Conservation (phyloP, 331 rosid species). For the Malus hybrid region DNA sequence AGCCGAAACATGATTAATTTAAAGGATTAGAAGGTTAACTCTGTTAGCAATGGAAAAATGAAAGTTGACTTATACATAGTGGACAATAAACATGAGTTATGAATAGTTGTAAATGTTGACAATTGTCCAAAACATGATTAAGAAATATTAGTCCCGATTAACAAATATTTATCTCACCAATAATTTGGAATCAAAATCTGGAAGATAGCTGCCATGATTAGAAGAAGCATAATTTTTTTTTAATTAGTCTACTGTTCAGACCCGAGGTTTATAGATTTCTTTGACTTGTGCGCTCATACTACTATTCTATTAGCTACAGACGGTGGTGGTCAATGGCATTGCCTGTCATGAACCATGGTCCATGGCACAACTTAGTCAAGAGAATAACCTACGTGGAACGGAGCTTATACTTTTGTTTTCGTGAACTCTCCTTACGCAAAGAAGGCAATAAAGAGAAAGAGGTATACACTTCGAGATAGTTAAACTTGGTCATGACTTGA, state of each 20-base stretch:
- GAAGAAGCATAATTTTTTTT: no score
- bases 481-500: no score
- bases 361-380: not conserved
- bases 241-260: no score
- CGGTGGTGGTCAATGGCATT: not conserved
- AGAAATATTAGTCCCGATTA: not conserved
- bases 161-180: no score
- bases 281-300: not conserved
- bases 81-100: not conserved
- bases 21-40: not conserved
- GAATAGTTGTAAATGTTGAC: not conserved
- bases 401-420: no score
- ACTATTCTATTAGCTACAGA: not conserved
- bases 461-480: no score
- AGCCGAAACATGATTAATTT: not conserved
- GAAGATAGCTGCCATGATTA: no score
- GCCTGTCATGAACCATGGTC: not conserved
- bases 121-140: not conserved
- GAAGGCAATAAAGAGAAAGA: no score
- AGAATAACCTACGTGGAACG: no score
- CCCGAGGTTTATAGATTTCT: not conserved
- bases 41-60: not conserved
- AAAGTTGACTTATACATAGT: not conserved
- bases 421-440: no score
- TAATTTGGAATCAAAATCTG: no score